Conservation (phyloP, 176 grass and related monocot species). For the Lolium perenne region DNA sequence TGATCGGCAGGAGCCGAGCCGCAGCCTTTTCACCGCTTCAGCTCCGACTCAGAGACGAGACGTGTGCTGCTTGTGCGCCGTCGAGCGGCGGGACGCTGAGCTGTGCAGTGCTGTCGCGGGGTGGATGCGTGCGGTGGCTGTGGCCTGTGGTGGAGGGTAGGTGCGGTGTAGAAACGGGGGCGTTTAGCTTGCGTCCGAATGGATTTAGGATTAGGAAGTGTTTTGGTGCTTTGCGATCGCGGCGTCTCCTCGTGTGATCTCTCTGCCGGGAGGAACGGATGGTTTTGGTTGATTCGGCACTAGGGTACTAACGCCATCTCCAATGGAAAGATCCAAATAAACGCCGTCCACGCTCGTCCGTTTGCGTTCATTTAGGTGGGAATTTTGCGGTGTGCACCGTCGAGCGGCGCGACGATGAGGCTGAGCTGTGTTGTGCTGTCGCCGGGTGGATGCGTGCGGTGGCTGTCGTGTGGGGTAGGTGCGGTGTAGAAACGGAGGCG, state of each 20-base stretch:
- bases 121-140: neutral
- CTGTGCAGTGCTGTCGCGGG: neutral
- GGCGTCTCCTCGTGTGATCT: no score
- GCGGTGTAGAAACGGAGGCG: slow-evolving; percentile 13
- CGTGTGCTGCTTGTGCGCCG: neutral
- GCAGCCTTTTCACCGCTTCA: neutral
- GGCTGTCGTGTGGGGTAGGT: neutral
- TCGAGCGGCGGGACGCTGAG: neutral
- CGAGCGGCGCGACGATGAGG: no score
- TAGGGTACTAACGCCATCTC: no score
- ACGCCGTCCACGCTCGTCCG: no score
- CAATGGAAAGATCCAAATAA: no score
- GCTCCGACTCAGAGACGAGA: no score
- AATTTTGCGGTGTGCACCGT: no score
- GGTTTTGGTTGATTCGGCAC: no score
- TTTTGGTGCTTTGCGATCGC: neutral
- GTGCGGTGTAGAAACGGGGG: slow-evolving; percentile 13
- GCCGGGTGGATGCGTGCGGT: no score
- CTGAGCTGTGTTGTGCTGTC: no score
- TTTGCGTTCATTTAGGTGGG: no score
- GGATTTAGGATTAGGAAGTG: neutral
- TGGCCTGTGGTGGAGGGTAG: neutral
- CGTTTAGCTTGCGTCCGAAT: neutral
- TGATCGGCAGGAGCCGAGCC: neutral
- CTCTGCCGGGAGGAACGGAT: no score